phyloP scores from a whole-genome alignment of 805 yeast genomes.

The Clavispora vitiphila region DNA sequence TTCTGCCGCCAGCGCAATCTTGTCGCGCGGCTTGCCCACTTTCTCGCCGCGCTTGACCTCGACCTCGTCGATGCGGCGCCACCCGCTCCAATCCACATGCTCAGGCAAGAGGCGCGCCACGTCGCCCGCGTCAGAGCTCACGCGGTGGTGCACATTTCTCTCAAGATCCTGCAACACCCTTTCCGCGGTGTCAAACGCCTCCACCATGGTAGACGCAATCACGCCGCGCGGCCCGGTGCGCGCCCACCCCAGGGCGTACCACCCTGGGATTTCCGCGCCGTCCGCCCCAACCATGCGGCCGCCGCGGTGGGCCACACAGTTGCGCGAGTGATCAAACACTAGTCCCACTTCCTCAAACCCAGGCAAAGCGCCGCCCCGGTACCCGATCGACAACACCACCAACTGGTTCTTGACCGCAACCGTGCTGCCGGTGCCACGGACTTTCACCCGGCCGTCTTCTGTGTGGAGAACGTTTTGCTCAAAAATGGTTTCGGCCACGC shows the following conservation, averaged over 20 bases:
- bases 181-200: slow-evolving; percentile 71
- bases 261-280: slow-evolving; percentile 30
- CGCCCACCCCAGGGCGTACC: slow-evolving; percentile 90
- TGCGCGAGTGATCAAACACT: slow-evolving; percentile 19
- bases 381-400: slow-evolving; percentile 79
- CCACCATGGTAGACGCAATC: slow-evolving; percentile 86
- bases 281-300: slow-evolving; percentile 25
- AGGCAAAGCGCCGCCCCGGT: slow-evolving; percentile 57
- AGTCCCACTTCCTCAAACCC: slow-evolving; percentile 47
- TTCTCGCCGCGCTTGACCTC: slow-evolving; percentile 48
- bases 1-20: slow-evolving; percentile 43
- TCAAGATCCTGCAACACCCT: slow-evolving; percentile 52
- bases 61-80: slow-evolving; percentile 52
- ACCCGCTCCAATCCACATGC: slow-evolving; percentile 57
- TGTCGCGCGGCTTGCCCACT: slow-evolving; percentile 52
- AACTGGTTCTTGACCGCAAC: slow-evolving; percentile 48
- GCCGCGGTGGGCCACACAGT: slow-evolving; percentile 27
- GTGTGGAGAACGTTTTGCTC: slow-evolving; percentile 38
- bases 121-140: slow-evolving; percentile 12
- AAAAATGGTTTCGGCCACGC: slow-evolving; percentile 46
- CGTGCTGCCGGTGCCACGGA: slow-evolving; percentile 32
- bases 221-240: slow-evolving; percentile 84
- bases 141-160: slow-evolving; percentile 20
- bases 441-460: slow-evolving; percentile 27
- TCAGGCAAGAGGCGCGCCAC: slow-evolving; percentile 7